These are phyloP conservation scores for Suillus lakei DNA, from an alignment of 768 basidiomycete species.

Conservation along the genomic window DNA sequence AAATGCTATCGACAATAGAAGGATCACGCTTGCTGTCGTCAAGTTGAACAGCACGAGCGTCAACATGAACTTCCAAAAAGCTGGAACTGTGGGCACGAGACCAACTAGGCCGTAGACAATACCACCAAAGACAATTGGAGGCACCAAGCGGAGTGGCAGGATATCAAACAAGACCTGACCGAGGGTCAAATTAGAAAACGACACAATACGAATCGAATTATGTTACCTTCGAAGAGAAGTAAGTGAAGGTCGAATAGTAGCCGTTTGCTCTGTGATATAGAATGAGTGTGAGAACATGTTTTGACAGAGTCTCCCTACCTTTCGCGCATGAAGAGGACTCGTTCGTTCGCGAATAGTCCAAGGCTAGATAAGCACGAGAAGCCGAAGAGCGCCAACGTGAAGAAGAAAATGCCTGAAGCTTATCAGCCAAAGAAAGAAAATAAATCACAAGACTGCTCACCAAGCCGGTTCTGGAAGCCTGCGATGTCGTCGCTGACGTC, in stretches of 20 bases:
- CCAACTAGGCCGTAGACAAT: constrained; percentile 96
- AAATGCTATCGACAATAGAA: constrained; percentile 90
- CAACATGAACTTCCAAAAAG: constrained; percentile 99
- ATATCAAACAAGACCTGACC: constrained; percentile 92
- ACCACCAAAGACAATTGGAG: constrained; percentile 93
- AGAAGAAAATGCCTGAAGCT: constrained; percentile 87
- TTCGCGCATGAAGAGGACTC: constrained; percentile 98
- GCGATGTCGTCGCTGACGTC: constrained; percentile 91
- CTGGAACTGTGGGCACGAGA: constrained; percentile 85
- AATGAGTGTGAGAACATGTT: neutral
- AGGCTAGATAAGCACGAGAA: constrained; percentile 96
- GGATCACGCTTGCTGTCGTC: constrained; percentile 90
- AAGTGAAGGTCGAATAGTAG: constrained; percentile 96
- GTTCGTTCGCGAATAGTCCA: constrained; percentile 92
- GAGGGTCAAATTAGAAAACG: constrained; percentile 3
- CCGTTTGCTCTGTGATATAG: constrained; percentile 77
- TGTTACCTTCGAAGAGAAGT: constrained; percentile 89
- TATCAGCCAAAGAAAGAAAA: neutral
- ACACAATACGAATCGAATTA: neutral
- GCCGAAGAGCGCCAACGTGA: constrained; percentile 94
- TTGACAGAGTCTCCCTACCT: constrained; percentile 50
- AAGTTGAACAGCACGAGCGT: constrained; percentile 96
- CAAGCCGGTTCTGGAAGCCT: constrained; percentile 95
- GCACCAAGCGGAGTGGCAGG: constrained; percentile 90
- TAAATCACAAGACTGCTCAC: constrained; percentile 39